Evolutionary conservation across 2,329 filamentous ascomycete genomes (phyloP).

Genomic region (Monascus ruber): DNA sequence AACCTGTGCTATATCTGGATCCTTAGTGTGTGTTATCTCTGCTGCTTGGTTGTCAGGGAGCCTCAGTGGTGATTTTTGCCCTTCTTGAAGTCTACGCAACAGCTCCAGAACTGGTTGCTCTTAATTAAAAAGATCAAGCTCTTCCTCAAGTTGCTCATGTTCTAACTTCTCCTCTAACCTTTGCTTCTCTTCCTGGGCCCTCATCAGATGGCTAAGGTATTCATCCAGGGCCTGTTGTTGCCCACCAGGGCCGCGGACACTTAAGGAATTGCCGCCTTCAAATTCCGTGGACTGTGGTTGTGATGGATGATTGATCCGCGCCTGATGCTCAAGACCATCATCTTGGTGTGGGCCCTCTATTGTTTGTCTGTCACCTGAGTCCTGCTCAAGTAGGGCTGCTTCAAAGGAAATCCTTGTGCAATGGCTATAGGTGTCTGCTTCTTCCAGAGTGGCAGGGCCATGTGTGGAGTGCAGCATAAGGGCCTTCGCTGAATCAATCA

Average conservation of each 20-base stretch:
- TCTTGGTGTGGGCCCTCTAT: conserved; percentile 1
- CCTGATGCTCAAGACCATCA: conserved; percentile 1
- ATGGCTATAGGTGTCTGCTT: conserved; percentile 5
- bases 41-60: neutral
- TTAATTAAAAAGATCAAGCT: conserved; percentile 2
- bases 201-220: conserved; percentile 4
- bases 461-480: neutral
- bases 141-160: conserved; percentile 3
- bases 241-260: conserved; percentile 1
- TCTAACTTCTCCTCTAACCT: conserved; percentile 3
- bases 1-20: conserved; percentile 1
- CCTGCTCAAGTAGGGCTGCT: conserved; percentile 2
- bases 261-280: conserved; percentile 1
- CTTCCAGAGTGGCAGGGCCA: neutral
- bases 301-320: conserved; percentile 1
- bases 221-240: conserved; percentile 1
- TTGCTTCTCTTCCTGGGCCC: conserved; percentile 4
- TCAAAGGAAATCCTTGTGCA: conserved; percentile 5
- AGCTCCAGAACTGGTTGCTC: conserved; percentile 1
- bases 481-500: neutral
- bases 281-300: conserved; percentile 1
- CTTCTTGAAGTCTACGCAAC: neutral
- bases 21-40: neutral
- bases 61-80: conserved; percentile 1
- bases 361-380: conserved; percentile 1